Conservation (phyloP, 2,329 filamentous ascomycete genomes). For the Cladosporium sp. region DNA sequence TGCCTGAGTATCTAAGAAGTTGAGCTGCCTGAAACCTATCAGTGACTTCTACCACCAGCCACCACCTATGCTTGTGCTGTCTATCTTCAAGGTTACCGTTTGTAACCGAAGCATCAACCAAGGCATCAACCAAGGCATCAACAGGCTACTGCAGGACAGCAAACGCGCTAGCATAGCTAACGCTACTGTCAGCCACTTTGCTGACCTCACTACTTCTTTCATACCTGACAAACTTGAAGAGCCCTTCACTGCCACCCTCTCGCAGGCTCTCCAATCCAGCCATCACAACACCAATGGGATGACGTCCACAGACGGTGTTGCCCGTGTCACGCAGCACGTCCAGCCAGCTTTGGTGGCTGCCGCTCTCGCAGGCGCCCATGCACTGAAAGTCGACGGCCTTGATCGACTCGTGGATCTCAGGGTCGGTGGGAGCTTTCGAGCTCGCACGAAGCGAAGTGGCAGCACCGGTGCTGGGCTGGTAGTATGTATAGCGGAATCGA, state of each 20-base stretch:
- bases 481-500: conserved; percentile 81
- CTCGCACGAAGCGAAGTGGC: conserved; percentile 46
- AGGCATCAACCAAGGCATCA: background rate
- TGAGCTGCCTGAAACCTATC: background rate
- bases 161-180: conserved; percentile 94
- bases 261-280: conserved; percentile 69
- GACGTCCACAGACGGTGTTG: conserved; percentile 92
- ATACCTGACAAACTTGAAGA: conserved; percentile 81
- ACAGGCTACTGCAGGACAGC: conserved; percentile 63
- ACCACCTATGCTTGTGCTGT: background rate
- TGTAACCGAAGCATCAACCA: background rate
- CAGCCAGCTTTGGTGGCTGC: conserved; percentile 70
- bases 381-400: conserved; percentile 74
- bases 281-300: conserved; percentile 93
- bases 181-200: conserved; percentile 72
- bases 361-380: conserved; percentile 82
- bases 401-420: conserved; percentile 81
- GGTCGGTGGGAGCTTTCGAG: conserved; percentile 47
- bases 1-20: background rate
- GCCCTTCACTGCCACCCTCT: conserved; percentile 30
- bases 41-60: background rate
- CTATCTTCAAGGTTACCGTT: background rate
- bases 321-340: conserved; percentile 69
- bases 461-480: conserved; percentile 57
- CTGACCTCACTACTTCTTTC: conserved; percentile 78